A percentile compares a stretch with the other conserved stretches of the same genome.
These are phyloP conservation scores for Kwoniella shivajii DNA, from an alignment of 1,284 basidiomycete species.

Conservation along the genomic window DNA sequence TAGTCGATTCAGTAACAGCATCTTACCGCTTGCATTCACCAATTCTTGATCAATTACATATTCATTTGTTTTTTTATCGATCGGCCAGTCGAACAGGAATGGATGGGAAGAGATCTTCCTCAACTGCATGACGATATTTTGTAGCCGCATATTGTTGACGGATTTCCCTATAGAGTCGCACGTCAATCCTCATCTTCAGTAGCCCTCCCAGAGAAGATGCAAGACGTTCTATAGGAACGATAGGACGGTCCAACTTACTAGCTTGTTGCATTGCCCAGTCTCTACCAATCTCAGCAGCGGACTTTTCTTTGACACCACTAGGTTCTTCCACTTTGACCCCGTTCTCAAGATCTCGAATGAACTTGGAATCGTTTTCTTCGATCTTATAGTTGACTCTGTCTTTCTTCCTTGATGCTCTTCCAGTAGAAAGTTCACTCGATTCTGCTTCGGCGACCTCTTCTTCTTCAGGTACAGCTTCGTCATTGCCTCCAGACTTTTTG, in stretches of 20 bases:
- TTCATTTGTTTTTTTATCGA: slow-evolving; percentile 65
- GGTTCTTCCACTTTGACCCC: slow-evolving; percentile 48
- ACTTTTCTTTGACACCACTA: slow-evolving; percentile 48
- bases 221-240: too few species aligned
- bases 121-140: slow-evolving; percentile 93
- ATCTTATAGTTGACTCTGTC: slow-evolving; percentile 53
- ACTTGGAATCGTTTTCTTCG: slow-evolving; percentile 69
- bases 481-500: slow-evolving; percentile 37
- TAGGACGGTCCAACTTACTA: slow-evolving; percentile 59
- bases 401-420: slow-evolving; percentile 49
- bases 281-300: slow-evolving; percentile 58
- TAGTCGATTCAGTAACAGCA: slow-evolving; percentile 90
- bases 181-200: slow-evolving; percentile 2
- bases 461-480: slow-evolving; percentile 24
- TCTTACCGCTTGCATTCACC: slow-evolving; percentile 87
- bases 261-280: slow-evolving; percentile 65
- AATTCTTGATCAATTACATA: slow-evolving; percentile 72
- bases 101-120: slow-evolving; percentile 92
- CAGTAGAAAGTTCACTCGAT: slow-evolving; percentile 25
- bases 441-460: slow-evolving; percentile 29
- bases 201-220: not conserved
- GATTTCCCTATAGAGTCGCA: slow-evolving; percentile 67
- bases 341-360: slow-evolving; percentile 66
- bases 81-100: slow-evolving; percentile 87
- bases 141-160: slow-evolving; percentile 87